Percentiles rank a stretch among this genome's conserved stretches.
Conservation (phyloP, 305 asterid species). For the Solanum aculeatissimum region DNA sequence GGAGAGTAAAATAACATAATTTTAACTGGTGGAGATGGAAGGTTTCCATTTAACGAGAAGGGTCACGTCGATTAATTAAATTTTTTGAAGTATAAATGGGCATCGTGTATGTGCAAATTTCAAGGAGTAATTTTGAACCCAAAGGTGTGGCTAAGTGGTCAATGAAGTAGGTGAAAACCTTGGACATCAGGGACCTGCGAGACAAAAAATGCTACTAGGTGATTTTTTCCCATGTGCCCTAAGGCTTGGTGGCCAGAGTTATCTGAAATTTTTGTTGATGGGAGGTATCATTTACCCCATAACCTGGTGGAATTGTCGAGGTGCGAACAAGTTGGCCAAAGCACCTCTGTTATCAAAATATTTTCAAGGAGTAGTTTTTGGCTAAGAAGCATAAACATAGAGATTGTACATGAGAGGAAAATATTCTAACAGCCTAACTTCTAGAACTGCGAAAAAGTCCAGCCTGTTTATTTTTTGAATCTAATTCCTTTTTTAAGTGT, state of each 20-base stretch:
- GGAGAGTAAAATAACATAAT: neutral
- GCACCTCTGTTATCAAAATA: neutral
- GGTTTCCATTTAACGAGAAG: neutral
- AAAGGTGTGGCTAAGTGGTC: neutral
- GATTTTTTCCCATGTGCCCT: neutral
- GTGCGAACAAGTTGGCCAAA: neutral
- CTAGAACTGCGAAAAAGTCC: neutral
- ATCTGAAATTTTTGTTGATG: neutral
- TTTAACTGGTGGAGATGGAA: neutral
- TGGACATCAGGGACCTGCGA: neutral
- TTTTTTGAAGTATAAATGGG: neutral
- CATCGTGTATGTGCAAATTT: neutral
- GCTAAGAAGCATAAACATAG: neutral
- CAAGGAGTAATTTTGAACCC: neutral
- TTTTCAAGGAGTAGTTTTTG: neutral
- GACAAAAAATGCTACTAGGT: neutral
- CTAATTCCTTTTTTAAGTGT: neutral
- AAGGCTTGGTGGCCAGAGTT: neutral
- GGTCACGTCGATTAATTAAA: neutral
- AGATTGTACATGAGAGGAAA: neutral
- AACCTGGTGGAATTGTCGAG: neutral
- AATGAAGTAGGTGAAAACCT: neutral
- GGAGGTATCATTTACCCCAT: neutral
- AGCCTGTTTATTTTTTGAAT: neutral
- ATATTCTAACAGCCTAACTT: neutral